Evolutionary conservation across 768 basidiomycete species (phyloP), one percentile per base, ranked within the genome.

Genomic region (Astraeus odoratus): DNA sequence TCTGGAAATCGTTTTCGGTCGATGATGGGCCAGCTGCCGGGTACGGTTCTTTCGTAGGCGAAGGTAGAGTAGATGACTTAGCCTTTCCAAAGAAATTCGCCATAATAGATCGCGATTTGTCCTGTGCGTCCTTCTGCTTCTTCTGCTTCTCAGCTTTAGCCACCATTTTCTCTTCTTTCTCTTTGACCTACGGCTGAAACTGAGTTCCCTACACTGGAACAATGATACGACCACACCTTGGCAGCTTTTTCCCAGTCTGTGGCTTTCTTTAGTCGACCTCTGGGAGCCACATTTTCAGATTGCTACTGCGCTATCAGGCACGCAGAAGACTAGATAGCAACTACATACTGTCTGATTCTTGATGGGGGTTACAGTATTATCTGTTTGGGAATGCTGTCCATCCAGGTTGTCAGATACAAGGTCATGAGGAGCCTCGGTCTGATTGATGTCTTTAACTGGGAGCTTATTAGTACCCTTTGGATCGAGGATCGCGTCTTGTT

Each of bases 31-130:
- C 47, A 15, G 50, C 59, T 35, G 60, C 44, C 8, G 65, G 57
- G 27, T 57, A 54, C 1, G 59, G 54, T 12, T 56, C 54, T 36
- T 62, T 61, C 18, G 51, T 31, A 50, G 55, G 33, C 43, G 50
- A 55, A 55, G 55, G 37, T 46, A 49, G 43, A 51, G 44, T 30
- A 47, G 56, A 39, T n/a, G 61, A 44, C 52, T 77, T 78, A 8
- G 76, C 60, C 57, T 86, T 88, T 24, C 74, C 70, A 60, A 93
- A 89, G 68, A 91, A 93, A 57, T 67, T 84, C 1, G 77, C 74
- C 80, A 95, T 80, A 10, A 88, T 64, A 7, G 80, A 81, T 24
- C 80, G 76, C 4, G 88, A 86, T 62, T 79, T 89, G 43, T 77
- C 75, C 42, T 83, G 77, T 3, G 78, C 77, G 52, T 85, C 81